Evolutionary conservation across 2,329 filamentous ascomycete species (phyloP).

Genomic region (Clonostachys chloroleuca): DNA sequence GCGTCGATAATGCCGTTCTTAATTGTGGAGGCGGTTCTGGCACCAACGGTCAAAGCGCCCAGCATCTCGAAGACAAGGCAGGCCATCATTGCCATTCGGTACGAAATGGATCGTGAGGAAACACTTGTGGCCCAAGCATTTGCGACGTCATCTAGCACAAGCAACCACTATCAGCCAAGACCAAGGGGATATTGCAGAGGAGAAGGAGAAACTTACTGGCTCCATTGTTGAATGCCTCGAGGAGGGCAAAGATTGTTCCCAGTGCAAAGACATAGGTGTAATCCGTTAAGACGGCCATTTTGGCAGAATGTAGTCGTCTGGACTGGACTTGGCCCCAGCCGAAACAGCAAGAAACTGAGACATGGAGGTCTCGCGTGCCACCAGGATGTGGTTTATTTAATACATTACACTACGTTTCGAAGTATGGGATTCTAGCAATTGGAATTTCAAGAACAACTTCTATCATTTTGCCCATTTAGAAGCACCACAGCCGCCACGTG

Average conservation of each 20-base stretch:
- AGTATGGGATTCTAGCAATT: too few species aligned
- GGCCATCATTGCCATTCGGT: constrained; percentile 48
- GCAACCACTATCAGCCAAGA: constrained; percentile 4
- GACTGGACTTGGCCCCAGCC: too few species aligned
- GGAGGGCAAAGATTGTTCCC: constrained; percentile 70
- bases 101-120: constrained; percentile 63
- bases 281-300: constrained; percentile 40
- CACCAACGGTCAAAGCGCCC: constrained; percentile 43
- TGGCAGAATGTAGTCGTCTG: too few species aligned
- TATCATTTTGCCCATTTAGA: too few species aligned
- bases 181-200: not conserved
- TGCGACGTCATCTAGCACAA: constrained; percentile 60
- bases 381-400: too few species aligned
- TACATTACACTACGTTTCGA: too few species aligned
- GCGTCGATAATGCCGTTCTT: constrained; percentile 38
- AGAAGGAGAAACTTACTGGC: constrained; percentile 53
- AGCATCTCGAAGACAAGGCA: constrained; percentile 42
- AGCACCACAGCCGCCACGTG: too few species aligned
- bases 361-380: too few species aligned
- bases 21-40: constrained; percentile 40
- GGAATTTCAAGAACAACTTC: too few species aligned
- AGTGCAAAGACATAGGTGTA: constrained; percentile 72
- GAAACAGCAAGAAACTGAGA: too few species aligned
- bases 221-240: constrained; percentile 76
- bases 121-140: constrained; percentile 72